Conservation (phyloP, 2,329 filamentous ascomycete genomes). For the Cladosporium sp. region DNA sequence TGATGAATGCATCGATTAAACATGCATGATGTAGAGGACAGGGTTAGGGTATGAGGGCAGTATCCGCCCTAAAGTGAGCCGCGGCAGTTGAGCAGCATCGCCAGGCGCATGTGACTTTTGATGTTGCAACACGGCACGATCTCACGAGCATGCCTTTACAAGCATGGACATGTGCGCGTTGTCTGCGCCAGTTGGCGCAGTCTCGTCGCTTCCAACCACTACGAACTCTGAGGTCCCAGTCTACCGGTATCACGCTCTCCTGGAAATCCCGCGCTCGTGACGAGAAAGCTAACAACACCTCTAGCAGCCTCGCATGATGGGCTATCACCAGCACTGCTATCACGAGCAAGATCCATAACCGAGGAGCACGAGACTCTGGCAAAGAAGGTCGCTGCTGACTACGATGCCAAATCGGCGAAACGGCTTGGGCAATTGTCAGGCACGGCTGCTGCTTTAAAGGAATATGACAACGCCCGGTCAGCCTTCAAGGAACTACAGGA, state of each 20-base stretch:
- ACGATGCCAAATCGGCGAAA: constrained; percentile 58
- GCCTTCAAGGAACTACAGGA: constrained; percentile 68
- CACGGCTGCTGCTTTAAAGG: constrained; percentile 53
- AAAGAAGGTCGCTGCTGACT: constrained; percentile 53
- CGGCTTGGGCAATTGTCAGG: constrained; percentile 56
- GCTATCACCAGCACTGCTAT: constrained; percentile 57
- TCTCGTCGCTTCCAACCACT: constrained; percentile 9
- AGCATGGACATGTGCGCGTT: constrained; percentile 15
- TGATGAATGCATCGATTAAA: not conserved
- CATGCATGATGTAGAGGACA: not conserved
- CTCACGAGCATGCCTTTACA: constrained; percentile 12
- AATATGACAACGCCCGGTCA: constrained; percentile 61
- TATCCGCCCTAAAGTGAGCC: not conserved
- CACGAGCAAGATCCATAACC: constrained; percentile 56
- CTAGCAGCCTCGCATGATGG: constrained; percentile 11
- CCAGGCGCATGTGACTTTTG: not conserved
- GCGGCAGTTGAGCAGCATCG: not conserved
- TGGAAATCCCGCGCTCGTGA: not conserved
- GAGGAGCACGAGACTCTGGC: constrained; percentile 57
- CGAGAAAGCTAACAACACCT: constrained; percentile 9
- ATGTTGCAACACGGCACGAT: not conserved
- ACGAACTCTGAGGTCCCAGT: not conserved
- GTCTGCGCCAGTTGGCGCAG: constrained; percentile 10
- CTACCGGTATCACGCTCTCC: not conserved
- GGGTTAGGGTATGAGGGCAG: not conserved